Percentiles rank a stretch among this genome's conserved stretches.
These are phyloP conservation scores for Magnaporthiopsis rhizophila DNA, from an alignment of 2,329 filamentous ascomycete species.

Conservation along the genomic window DNA sequence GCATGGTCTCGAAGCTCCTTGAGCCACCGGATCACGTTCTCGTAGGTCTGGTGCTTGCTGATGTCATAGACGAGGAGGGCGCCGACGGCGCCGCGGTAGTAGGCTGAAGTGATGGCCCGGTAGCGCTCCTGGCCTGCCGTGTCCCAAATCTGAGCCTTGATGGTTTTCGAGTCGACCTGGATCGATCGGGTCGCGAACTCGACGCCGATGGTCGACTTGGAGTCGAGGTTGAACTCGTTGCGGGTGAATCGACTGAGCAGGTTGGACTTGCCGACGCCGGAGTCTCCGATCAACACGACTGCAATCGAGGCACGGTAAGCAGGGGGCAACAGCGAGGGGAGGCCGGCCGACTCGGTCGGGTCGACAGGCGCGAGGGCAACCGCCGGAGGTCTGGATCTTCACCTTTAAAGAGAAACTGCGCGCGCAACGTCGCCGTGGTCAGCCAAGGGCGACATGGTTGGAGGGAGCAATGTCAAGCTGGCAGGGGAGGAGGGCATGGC, in stretches of 20 bases:
- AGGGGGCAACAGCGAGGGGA: slow-evolving; percentile 12
- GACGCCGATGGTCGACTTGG: slow-evolving; percentile 98
- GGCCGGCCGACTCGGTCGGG: slow-evolving; percentile 9
- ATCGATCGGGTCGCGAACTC: slow-evolving; percentile 98
- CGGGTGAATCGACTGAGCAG: slow-evolving; percentile 98
- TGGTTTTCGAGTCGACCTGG: slow-evolving; percentile 98
- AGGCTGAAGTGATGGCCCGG: slow-evolving; percentile 96
- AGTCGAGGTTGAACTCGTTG: slow-evolving; percentile 99
- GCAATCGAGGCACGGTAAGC: slow-evolving; percentile 22
- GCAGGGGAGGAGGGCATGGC: slow-evolving; percentile 3
- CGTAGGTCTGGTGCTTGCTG: slow-evolving; percentile 98
- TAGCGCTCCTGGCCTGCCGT: slow-evolving; percentile 98
- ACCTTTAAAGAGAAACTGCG: slow-evolving; percentile 99
- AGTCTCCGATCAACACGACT: slow-evolving; percentile 99
- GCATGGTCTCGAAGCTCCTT: slow-evolving; percentile 98
- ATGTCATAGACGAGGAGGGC: slow-evolving; percentile 98
- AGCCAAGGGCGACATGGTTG: slow-evolving; percentile 15
- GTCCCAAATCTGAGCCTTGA: slow-evolving; percentile 99
- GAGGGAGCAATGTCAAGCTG: slow-evolving; percentile 11
- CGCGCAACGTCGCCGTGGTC: slow-evolving; percentile 16
- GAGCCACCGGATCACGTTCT: slow-evolving; percentile 97
- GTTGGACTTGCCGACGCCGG: slow-evolving; percentile 99
- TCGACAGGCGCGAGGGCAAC: neutral
- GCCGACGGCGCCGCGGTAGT: slow-evolving; percentile 96
- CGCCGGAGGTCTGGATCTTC: slow-evolving; percentile 20